phyloP scores from a whole-genome alignment of 75 land plant genomes.

The Sequoia sempervirens region DNA sequence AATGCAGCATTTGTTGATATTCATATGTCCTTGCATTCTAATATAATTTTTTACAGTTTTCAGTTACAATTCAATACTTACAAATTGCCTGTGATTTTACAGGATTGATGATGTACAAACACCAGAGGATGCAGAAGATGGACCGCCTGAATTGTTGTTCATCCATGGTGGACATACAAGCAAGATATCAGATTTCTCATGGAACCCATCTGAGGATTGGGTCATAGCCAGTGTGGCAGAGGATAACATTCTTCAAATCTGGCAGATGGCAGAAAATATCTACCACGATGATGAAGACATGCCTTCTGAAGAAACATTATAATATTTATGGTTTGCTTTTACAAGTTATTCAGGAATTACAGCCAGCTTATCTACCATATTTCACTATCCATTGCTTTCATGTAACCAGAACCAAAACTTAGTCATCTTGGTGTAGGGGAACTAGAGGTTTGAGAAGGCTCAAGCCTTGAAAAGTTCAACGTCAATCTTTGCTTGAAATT shows the following conservation, averaged over 20 bases:
- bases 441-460: neutral
- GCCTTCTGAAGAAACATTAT: conserved; percentile 36
- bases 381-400: neutral
- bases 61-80: neutral
- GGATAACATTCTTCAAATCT: conserved; percentile 88
- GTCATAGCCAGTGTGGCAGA: conserved; percentile 90
- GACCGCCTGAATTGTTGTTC: conserved; percentile 86
- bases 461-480: neutral
- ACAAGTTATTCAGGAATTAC: neutral
- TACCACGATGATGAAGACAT: conserved; percentile 88
- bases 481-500: neutral
- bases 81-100: conserved; percentile 6
- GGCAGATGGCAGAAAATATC: conserved; percentile 98
- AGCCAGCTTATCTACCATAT: neutral
- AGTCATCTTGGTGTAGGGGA: neutral
- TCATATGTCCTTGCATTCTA: neutral
- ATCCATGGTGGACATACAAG: conserved; percentile 96
- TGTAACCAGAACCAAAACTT: neutral
- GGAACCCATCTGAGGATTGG: conserved; percentile 89
- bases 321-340: neutral
- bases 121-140: conserved; percentile 94
- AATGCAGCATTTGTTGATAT: neutral
- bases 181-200: conserved; percentile 92
- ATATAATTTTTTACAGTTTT: neutral
- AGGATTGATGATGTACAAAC: conserved; percentile 85